These are phyloP conservation scores for Debaryomyces robertsiae DNA, from an alignment of 1,139 yeast genomes.

Conservation along the genomic window DNA sequence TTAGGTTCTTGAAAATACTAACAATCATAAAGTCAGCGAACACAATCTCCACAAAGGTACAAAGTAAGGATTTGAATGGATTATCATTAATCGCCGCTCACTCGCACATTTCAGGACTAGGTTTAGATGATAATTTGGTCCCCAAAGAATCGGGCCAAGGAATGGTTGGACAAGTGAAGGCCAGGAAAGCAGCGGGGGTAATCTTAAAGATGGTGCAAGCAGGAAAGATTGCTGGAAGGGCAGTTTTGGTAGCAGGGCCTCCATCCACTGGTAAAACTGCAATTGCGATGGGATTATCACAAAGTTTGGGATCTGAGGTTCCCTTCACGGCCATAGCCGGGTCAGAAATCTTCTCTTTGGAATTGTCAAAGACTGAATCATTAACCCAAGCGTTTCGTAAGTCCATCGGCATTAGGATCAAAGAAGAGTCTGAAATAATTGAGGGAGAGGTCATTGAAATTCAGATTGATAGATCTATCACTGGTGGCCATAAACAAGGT, in stretches of 20 bases:
- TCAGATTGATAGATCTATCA: slow-evolving; percentile 92
- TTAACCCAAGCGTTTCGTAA: slow-evolving; percentile 94
- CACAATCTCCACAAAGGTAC: slow-evolving; percentile 38
- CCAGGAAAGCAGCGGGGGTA: slow-evolving; percentile 95
- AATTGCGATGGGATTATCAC: slow-evolving; percentile 95
- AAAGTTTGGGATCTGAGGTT: slow-evolving; percentile 84
- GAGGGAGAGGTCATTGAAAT: slow-evolving; percentile 99
- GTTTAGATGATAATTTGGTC: slow-evolving; percentile 85
- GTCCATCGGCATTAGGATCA: slow-evolving; percentile 91
- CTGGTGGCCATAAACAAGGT: slow-evolving; percentile 98
- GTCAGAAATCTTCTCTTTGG: slow-evolving; percentile 88
- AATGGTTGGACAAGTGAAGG: slow-evolving; percentile 95
- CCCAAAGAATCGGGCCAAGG: slow-evolving; percentile 85
- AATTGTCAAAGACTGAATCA: slow-evolving; percentile 92
- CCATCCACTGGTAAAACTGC: slow-evolving; percentile 99
- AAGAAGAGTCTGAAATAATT: slow-evolving; percentile 94
- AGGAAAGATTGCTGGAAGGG: slow-evolving; percentile 95
- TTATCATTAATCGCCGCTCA: slow-evolving; percentile 90
- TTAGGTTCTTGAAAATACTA: too few relatives aligned
- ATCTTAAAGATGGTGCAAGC: slow-evolving; percentile 90
- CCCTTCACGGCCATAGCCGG: slow-evolving; percentile 97
- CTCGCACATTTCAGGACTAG: slow-evolving; percentile 93
- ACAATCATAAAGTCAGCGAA: slow-evolving; percentile 23
- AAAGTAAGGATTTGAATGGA: slow-evolving; percentile 52
- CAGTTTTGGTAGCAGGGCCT: slow-evolving; percentile 95